Evolutionary conservation across 441 rosid species (phyloP), one percentile per base, ranked within the genome.

Genomic region (Pelargonium cotyledonis): DNA sequence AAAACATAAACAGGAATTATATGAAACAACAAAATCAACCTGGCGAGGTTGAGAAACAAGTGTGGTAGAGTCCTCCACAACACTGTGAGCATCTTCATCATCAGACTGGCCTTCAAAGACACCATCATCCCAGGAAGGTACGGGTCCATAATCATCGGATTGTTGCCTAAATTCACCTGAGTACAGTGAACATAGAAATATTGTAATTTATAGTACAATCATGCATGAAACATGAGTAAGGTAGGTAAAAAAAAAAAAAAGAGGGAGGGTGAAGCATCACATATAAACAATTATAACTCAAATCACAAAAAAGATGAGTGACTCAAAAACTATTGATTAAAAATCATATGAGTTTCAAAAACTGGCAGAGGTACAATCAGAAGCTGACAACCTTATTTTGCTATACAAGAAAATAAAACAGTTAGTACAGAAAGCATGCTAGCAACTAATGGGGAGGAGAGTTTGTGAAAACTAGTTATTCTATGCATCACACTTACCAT

Each of bases 1-100:
- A 49, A 49, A 49, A 49, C 0, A 14, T 51, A 3, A 31, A 31
- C 38, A 31, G 38, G 38, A 31, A 31, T 31, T 31, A 31, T 31
- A 31, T 31, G 4, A 31, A 31, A 31, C 4, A 31, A 31, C 21
- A 68, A 77, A 64, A 23, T 66, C 19, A 72, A 91, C 99, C 96
- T 88, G 95, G 60, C 96, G 94, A 72, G 98, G 98, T 75, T 86
- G 92, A 75, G 96, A 85, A 70, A 94, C 92, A 47, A 91, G 88
- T 14, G 79, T 67, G 71, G 79, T 75, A n/a, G 81, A 55, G 71
- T 81, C 87, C 68, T 87, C 93, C 63, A 65, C 84, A 81, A 88
- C 96, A 51, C 88, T 84, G 67, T 78, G 83, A 65, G 72, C 83
- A 72, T 81, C 75, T 75, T 76, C 91, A 68, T 85, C 79, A 60